Base-by-base conservation (phyloP, 768 basidiomycete genomes). In the Hericium coralloides region DNA sequence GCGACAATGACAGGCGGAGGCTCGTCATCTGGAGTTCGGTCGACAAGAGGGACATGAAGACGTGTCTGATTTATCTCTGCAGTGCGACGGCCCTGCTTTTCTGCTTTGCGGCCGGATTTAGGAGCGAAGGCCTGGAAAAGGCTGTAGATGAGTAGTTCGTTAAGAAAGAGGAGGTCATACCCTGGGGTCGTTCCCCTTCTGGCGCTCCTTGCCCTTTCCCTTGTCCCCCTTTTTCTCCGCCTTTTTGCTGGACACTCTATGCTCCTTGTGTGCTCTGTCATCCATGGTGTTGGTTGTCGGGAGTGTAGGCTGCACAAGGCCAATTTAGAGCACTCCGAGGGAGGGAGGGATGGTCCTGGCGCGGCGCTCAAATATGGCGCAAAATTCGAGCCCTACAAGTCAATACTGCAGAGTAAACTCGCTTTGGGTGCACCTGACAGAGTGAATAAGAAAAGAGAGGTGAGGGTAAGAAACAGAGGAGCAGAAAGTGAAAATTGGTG, bases 1-100 rank as follows among this genome's bases (percentile, higher is more conserved):
- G 95, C 95, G 38, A 99, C 82, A 59, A 98, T 83, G 64, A 98
- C 83, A 4, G 97, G 97, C 2, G 97, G 95, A 2, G 97, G 92
- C 43, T 85, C 81, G 55, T 88, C 84, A 59, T 93, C 87, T 4
- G 97, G 95, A 10, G 93, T 98, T 52, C 97, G 82, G 70, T 98
- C 87, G 54, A 98, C 91, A 26, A 97, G 81, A 14, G 97, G 97
- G 7, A 98, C 97, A 69, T 99, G 97, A 1, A 99, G 79, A 45
- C 94, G 81, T 2, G 92, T 91, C 72, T 99, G 95, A 68, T 97
- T 93, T 55, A 85, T 82, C 68, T 99, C 97, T 26, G 84, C 94
- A 56, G 90, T 94, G 55, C 97, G 79, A 18, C 95, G 80, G 8
- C 90, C 95, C 68, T 95, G 89, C 36, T 83, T 76, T 65, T 97